Percentiles rank a stretch among this genome's conserved stretches.
These are phyloP conservation scores for Neospermospora avenae DNA, from an alignment of 2,329 filamentous ascomycete species.

Conservation along the genomic window DNA sequence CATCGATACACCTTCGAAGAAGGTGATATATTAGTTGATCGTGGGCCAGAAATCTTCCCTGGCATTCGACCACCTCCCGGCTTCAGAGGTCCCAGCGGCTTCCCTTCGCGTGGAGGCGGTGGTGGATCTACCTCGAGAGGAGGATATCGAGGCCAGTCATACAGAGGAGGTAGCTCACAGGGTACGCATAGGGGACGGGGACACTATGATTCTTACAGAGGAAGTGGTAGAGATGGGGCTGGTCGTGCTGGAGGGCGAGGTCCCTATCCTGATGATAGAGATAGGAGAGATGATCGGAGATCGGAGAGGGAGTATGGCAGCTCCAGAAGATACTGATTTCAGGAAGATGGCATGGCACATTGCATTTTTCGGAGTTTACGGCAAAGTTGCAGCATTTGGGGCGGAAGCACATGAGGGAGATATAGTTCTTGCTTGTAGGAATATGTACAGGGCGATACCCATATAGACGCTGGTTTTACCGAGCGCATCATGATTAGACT, in stretches of 20 bases:
- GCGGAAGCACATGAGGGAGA: not conserved
- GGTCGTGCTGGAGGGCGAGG: not conserved
- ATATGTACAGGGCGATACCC: slow-evolving; percentile 11
- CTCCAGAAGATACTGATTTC: not conserved
- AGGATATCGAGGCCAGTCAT: slow-evolving; percentile 10
- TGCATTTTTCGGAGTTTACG: slow-evolving; percentile 10
- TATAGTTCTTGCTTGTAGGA: slow-evolving; percentile 7
- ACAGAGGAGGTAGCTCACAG: slow-evolving; percentile 11
- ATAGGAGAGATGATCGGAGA: slow-evolving; percentile 6
- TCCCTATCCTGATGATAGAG: not conserved
- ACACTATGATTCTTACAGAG: slow-evolving; percentile 5
- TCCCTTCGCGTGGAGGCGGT: slow-evolving; percentile 2
- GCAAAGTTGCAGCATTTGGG: not conserved
- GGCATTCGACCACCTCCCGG: slow-evolving; percentile 57
- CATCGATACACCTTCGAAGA: slow-evolving; percentile 72
- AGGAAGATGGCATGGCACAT: not conserved
- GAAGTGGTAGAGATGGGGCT: not conserved
- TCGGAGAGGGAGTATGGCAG: not conserved
- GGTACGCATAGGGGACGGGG: not conserved
- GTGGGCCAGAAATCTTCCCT: slow-evolving; percentile 67
- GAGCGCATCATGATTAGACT: not conserved
- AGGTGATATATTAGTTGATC: slow-evolving; percentile 63
- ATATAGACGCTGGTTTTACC: slow-evolving; percentile 3
- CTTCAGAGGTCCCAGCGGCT: slow-evolving; percentile 32
- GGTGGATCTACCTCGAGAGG: slow-evolving; percentile 1